These are phyloP conservation scores for Achaetomium macrosporum DNA, from an alignment of 2,329 filamentous ascomycete species.

Conservation along the genomic window DNA sequence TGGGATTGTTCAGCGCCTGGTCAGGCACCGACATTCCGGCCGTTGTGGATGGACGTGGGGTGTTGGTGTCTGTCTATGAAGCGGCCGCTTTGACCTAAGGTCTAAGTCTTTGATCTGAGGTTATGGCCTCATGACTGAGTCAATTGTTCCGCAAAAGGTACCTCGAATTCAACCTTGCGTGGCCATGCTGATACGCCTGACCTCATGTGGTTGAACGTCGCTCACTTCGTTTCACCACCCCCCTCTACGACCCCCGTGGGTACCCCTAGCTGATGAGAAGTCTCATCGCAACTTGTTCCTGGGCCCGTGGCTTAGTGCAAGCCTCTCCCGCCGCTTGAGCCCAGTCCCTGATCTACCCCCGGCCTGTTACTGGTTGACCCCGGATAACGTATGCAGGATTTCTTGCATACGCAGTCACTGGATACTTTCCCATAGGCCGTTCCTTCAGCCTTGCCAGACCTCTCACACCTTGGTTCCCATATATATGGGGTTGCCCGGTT, in stretches of 20 bases:
- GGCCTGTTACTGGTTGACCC: conserved; percentile 7
- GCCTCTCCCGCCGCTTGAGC: conserved; percentile 11
- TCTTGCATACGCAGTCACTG: not conserved
- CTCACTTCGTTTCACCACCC: conserved; percentile 1
- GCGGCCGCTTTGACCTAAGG: conserved; percentile 4
- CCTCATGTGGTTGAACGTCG: not conserved
- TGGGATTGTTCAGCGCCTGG: not conserved
- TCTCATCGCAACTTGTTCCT: conserved; percentile 6
- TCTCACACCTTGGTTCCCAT: not conserved
- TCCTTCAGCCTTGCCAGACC: conserved; percentile 9
- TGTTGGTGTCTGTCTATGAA: conserved; percentile 3
- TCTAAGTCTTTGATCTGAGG: not conserved
- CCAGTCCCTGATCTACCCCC: conserved; percentile 4
- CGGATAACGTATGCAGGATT: not conserved
- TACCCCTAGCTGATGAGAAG: conserved; percentile 1
- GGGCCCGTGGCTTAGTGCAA: conserved; percentile 8
- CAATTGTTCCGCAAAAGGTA: not conserved
- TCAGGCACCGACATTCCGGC: conserved; percentile 6
- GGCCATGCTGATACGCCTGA: conserved; percentile 6
- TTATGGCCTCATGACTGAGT: not conserved
- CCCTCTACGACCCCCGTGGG: not conserved
- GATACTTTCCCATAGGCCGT: not conserved
- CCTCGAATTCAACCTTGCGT: conserved; percentile 9
- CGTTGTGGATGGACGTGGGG: not conserved
- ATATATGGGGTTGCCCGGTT: not conserved